Base-by-base conservation (phyloP, 345 rosid genomes). In the Combretum micranthum region DNA sequence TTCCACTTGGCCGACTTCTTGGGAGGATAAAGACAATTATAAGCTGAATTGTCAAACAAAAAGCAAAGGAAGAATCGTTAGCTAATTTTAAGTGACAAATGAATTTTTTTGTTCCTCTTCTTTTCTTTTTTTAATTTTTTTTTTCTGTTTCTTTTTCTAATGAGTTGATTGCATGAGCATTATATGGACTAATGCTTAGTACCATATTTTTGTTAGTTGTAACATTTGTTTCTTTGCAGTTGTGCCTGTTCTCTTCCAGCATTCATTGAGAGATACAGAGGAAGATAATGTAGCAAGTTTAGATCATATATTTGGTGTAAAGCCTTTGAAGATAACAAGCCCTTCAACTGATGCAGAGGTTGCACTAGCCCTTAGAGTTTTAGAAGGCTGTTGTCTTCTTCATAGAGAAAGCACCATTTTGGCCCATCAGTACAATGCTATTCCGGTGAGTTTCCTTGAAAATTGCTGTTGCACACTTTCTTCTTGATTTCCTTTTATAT, bases 371-470 rank as follows among this genome's bases (percentile, higher is more conserved):
- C 97, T 93, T 60, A 78, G 95, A 42, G 95, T 87, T 74, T 67
- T 90, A 55, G 99, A 90, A 78, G 97, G 97, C 42, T 93, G 99
- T 58, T 90, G 97, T 64, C 78, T 93, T 61, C 92, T 93, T 48
- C 95, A 93, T 66, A 69, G 76, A 14, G 85, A 85, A 65, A 87
- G 97, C 80, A 77, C 87, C n/a, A 57, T 69, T 15, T 77, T 93
- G 55, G 96, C 96, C n/a, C 92, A 87, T 63, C 83, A 76, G 46
- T 79, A 83, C 59, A 81, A 84, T 64, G 99, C 99, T 44, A 77
- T 90, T 8, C 77, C 83, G 71, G 99, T 89, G 55, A 1, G 68
- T 53, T 14, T 15, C 7, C 15, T 6, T 17, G 45, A 32, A 21
- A 19, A 42, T 61, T 39, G 12, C 7, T 18, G 13, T 14, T 25